Base-by-base conservation (phyloP, 257 asterid genomes). In the Solanum appendiculatum region DNA sequence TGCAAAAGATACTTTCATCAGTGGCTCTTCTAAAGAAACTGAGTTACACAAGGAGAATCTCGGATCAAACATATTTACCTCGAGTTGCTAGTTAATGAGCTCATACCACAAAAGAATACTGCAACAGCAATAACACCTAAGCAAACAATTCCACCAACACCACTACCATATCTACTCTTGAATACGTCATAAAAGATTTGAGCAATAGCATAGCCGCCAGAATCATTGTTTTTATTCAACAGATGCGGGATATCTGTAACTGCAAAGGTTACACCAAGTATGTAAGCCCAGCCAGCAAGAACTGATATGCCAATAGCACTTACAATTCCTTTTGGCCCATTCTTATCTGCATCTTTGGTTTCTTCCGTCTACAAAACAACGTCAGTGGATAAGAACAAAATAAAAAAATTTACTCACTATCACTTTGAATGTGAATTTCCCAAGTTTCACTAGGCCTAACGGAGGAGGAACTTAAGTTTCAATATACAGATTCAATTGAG, bases 171-270 rank as follows among this genome's bases (percentile, higher is more conserved):
- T 89, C 98, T 92, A 86, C 88, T 89, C 92, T 94, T 94, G 90
- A 97, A 95, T 73, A 93, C 92, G 56, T 92, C 95, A 87, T 94
- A 97, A 88, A 96, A 96, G 89, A 95, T 89, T 90, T 95, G 92
- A 85, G 98, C 99, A 74, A 95, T 95, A 88, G 98, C 98, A 44
- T 97, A 97, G 66, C 98, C 99, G 60, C 98, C 98, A 74, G 99
- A 93, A 87, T 94, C 98, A 63, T 94, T 97, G 14, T 93, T 89
- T 15, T 84, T 37, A 89, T 86, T 89, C 92, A 97, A 82, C 86
- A 97, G 98, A 87, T 88, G 85, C 3, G 98, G 98, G 74, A 97
- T 94, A 88, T 94, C 70, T 16, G 95, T 95, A 27, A 94, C 98
- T 48, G 99, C 98, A 88, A 95, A 97, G 78, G 99, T 95, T 87